phyloP scores from a whole-genome alignment of 805 yeast species.

The Candida wancherniae region DNA sequence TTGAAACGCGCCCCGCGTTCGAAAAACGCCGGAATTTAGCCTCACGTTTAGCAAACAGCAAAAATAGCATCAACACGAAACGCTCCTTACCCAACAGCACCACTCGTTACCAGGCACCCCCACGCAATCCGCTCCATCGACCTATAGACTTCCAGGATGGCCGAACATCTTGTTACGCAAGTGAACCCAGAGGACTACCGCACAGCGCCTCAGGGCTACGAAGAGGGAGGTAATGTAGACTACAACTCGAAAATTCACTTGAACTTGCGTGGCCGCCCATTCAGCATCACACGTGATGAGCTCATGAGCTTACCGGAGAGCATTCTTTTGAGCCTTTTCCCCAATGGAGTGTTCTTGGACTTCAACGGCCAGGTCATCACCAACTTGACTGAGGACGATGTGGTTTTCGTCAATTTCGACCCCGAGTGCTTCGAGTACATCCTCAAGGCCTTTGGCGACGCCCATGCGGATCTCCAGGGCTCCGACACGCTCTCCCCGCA shows the following conservation, averaged over 20 bases:
- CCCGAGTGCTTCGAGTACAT: slow-evolving; percentile 85
- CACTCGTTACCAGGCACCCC: no score
- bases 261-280: slow-evolving; percentile 68
- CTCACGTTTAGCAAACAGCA: no score
- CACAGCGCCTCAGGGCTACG: slow-evolving; percentile 20
- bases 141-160: no score
- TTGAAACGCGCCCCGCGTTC: no score
- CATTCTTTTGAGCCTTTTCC: slow-evolving; percentile 77
- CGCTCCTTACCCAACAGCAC: no score
- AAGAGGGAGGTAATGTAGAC: slow-evolving; percentile 38
- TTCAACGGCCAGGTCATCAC: slow-evolving; percentile 71
- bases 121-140: no score
- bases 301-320: slow-evolving; percentile 90
- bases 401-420: slow-evolving; percentile 79
- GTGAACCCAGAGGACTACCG: slow-evolving; percentile 46
- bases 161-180: slow-evolving; percentile 64
- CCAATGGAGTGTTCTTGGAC: slow-evolving; percentile 85
- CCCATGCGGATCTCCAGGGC: slow-evolving; percentile 51
- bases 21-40: no score
- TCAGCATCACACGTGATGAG: slow-evolving; percentile 81
- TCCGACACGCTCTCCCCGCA: slow-evolving; percentile 31
- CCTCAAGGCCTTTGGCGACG: slow-evolving; percentile 62
- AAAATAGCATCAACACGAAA: no score
- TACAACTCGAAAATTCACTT: slow-evolving; percentile 67
- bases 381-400: slow-evolving; percentile 72